Percentiles rank a stretch among this genome's conserved stretches.
phyloP scores from a whole-genome alignment of 306 rosid species.

The Acacia acuminata region DNA sequence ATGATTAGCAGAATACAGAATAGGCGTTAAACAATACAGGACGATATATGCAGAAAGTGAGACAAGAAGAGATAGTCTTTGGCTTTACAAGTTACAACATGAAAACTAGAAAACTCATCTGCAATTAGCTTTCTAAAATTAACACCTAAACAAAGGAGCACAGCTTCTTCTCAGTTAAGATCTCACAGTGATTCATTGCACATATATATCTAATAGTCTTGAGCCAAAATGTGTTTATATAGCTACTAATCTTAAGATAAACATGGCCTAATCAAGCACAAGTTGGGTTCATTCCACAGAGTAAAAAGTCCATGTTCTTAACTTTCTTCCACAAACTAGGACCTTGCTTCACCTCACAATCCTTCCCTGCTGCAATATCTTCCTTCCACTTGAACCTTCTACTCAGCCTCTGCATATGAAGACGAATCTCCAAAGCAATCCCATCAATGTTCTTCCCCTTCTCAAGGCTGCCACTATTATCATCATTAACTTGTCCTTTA shows the following conservation, averaged over 20 bases:
- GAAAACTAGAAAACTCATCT: background rate
- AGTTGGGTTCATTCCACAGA: slow-evolving; percentile 60
- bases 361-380: slow-evolving; percentile 22
- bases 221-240: slow-evolving; percentile 35
- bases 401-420: slow-evolving; percentile 54
- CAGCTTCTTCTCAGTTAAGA: background rate
- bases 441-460: slow-evolving; percentile 40
- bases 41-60: background rate
- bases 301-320: slow-evolving; percentile 76
- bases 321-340: slow-evolving; percentile 61
- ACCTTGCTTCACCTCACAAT: slow-evolving; percentile 30
- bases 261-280: slow-evolving; percentile 39
- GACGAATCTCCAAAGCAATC: slow-evolving; percentile 54
- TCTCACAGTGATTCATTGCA: background rate
- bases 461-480: background rate
- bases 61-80: background rate
- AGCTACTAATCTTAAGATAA: background rate
- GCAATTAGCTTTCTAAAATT: background rate
- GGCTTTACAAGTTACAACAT: background rate
- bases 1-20: background rate
- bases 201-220: background rate
- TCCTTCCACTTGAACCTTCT: slow-evolving; percentile 44
- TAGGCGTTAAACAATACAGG: background rate
- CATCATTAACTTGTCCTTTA: slow-evolving; percentile 7
- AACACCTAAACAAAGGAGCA: background rate